Base-by-base conservation (phyloP, 495 filamentous ascomycete genomes). In the Barbatosphaeria neglecta region DNA sequence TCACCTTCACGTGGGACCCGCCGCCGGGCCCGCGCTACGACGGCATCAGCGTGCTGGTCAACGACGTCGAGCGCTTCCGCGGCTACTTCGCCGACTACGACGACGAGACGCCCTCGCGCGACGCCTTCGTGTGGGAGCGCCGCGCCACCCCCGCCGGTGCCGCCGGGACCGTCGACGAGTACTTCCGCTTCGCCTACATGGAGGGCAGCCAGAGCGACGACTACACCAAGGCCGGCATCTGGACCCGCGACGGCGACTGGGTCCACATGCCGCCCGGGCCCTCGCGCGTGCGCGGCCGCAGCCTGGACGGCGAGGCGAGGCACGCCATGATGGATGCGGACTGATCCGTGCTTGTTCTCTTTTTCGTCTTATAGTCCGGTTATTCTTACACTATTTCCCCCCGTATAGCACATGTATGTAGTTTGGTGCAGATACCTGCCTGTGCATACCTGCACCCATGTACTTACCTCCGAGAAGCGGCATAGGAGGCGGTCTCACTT, bases 31-130 rank as follows among this genome's bases (percentile, higher is more conserved):
- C 69, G 69, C 77, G 23, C 72, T 90, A 67, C 44, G 76, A 94
- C 55, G 92, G 90, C 0, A 71, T 97, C 16, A 90, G 86, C 49
- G 78, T 96, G 16, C 65, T 98, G 0, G 83, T 98, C 20, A 95
- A 98, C 57, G 92, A 98, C 50, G 92, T 98, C 0, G 92, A 98
- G 62, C 69, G 90, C 47, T 90, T 78, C 63, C 65, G 81, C 9
- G 75, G 74, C 6, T 88, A 67, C 53, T 73, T 60, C 38, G 52
- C 58, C 13, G 66, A 71, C 50, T 76, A 78, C 45, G 60, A 49
- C 24, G 46, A 60, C 2, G 71, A 65, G 39, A 64, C 62, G 18
- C 52, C 53, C 37, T 41, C 53, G 49, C 63, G 49, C 54, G 64
- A 54, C 60, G 63, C 45, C 45, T 74, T 65, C 44, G 55, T 62